These are phyloP conservation scores for Paramecium octaurelia DNA, from an alignment of 73 alveolate species.

Conservation along the genomic window DNA sequence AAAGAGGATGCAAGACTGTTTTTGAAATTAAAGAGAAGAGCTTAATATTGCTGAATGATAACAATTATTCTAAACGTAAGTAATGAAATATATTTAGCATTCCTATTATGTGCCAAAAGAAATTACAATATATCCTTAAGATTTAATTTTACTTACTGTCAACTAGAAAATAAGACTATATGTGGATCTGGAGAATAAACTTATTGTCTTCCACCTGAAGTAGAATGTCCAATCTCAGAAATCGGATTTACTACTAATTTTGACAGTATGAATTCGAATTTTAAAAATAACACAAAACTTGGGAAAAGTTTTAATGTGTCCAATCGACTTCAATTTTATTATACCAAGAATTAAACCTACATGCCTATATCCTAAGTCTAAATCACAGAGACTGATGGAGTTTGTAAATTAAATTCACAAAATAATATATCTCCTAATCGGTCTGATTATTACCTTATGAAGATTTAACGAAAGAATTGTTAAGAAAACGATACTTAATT, in stretches of 20 bases:
- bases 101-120: slow-evolving; percentile 29
- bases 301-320: not conserved
- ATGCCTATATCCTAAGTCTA: not conserved
- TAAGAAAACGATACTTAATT: not conserved
- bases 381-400: not conserved
- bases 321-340: not conserved
- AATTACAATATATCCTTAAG: not conserved
- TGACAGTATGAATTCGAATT: not conserved
- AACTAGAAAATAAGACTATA: not conserved
- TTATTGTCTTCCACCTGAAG: not conserved
- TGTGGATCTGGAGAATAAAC: not conserved
- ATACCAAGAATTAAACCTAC: not conserved
- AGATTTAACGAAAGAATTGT: not conserved
- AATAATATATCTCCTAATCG: slow-evolving; percentile 25
- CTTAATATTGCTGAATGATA: not conserved
- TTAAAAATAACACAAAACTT: not conserved
- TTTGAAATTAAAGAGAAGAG: not conserved
- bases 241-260: not conserved
- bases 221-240: slow-evolving; percentile 3
- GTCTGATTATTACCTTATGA: not conserved
- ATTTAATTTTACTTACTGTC: not conserved
- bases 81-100: not conserved
- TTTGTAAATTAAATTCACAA: not conserved
- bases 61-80: not conserved
- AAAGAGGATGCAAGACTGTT: not conserved